Conservation (phyloP, 306 rosid species). For the Cucumis hystrix region DNA sequence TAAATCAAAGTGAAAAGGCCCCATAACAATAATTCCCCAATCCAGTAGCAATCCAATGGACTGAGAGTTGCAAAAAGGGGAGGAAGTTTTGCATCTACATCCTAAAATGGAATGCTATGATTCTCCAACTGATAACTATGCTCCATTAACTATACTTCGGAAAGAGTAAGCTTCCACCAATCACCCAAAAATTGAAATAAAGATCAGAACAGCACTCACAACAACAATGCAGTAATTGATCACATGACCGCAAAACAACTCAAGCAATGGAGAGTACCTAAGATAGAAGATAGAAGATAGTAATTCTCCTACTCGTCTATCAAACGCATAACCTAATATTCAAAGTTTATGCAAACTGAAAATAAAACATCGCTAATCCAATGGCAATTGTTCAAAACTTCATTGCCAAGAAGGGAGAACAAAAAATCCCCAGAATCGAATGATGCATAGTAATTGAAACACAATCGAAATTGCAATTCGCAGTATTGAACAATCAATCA, state of each 20-base stretch:
- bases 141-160: not conserved
- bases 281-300: not conserved
- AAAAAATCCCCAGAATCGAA: not conserved
- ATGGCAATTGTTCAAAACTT: not conserved
- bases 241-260: not conserved
- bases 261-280: not conserved
- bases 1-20: not conserved
- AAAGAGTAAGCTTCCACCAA: not conserved
- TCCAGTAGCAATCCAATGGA: not conserved
- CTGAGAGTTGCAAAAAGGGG: not conserved
- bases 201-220: not conserved
- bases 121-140: not conserved
- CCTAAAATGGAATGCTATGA: not conserved
- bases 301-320: not conserved
- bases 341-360: not conserved
- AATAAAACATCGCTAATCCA: not conserved
- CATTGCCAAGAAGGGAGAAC: not conserved
- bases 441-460: not conserved
- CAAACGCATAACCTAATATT: not conserved
- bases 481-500: not conserved
- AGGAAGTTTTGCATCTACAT: not conserved
- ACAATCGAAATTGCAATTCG: not conserved
- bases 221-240: slow-evolving; percentile 4
- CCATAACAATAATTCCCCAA: not conserved
- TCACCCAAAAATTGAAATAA: not conserved